Percentiles rank a stretch among this genome's conserved stretches.
These are phyloP conservation scores for Fusarium dimerum DNA, from an alignment of 2,329 filamentous ascomycete species.

Conservation along the genomic window DNA sequence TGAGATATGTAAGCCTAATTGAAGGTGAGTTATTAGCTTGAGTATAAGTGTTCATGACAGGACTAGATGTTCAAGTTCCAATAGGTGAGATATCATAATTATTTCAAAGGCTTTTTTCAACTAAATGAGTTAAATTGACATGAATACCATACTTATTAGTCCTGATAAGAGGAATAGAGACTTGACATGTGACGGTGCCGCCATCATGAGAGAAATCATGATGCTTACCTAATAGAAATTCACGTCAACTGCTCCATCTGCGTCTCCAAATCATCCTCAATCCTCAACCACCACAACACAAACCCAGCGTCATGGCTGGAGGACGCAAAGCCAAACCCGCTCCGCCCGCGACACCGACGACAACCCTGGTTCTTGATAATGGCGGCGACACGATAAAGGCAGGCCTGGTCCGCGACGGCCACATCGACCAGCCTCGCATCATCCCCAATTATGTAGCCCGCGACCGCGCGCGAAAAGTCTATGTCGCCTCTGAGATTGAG, in stretches of 20 bases:
- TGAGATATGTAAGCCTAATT: too few species aligned
- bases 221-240: slow-evolving; percentile 16
- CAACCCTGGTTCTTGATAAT: slow-evolving; percentile 89
- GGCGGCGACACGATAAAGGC: slow-evolving; percentile 91
- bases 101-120: not conserved
- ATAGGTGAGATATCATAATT: too few species aligned
- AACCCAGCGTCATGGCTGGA: slow-evolving; percentile 40
- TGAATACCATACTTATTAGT: too few species aligned
- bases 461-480: slow-evolving; percentile 75
- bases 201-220: slow-evolving; percentile 5
- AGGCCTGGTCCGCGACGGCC: slow-evolving; percentile 63
- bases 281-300: not conserved
- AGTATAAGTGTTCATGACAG: too few species aligned
- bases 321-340: slow-evolving; percentile 55
- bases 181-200: slow-evolving; percentile 2
- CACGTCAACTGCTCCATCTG: slow-evolving; percentile 14
- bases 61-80: too few species aligned
- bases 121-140: too few species aligned
- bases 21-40: too few species aligned
- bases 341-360: slow-evolving; percentile 54
- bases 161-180: not conserved
- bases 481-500: slow-evolving; percentile 76
- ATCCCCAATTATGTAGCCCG: slow-evolving; percentile 90
- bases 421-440: slow-evolving; percentile 59
- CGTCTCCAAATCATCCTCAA: not conserved